Evolutionary conservation across 1,284 basidiomycete genomes (phyloP).

Genomic region (Ganoderma meredithae): DNA sequence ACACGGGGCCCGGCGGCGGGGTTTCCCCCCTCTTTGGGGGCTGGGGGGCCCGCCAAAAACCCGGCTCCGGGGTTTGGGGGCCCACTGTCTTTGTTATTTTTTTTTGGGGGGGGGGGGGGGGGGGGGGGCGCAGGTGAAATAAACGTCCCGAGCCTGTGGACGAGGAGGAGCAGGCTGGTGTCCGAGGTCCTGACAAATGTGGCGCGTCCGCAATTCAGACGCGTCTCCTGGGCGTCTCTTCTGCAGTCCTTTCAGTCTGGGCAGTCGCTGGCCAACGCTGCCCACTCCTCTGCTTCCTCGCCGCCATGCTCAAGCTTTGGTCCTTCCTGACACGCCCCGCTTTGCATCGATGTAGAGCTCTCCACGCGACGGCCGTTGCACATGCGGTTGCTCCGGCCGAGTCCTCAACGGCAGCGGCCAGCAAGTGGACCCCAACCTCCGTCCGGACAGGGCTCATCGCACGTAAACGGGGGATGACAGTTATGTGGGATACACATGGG

Average conservation of each 20-base stretch:
- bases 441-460: constrained; percentile 95
- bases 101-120: not conserved
- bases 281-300: constrained; percentile 15
- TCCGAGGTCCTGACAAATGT: constrained; percentile 27
- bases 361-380: constrained; percentile 48
- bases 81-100: too few species aligned
- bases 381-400: constrained; percentile 45
- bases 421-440: constrained; percentile 88
- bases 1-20: too few species aligned
- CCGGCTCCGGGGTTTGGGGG: too few species aligned
- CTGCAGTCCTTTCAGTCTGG: not conserved
- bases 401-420: constrained; percentile 36
- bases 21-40: too few species aligned
- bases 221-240: constrained; percentile 21
- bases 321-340: constrained; percentile 48
- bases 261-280: not conserved
- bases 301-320: constrained; percentile 60
- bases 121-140: too few species aligned
- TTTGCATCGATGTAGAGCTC: constrained; percentile 44
- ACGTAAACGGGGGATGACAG: constrained; percentile 95
- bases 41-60: too few species aligned
- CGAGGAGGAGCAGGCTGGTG: constrained; percentile 17
- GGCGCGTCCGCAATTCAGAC: constrained; percentile 31
- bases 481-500: constrained; percentile 92
- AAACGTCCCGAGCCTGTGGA: not conserved